Conservation (phyloP, 73 alveolate genomes). For the Symbiodinium natans region DNA sequence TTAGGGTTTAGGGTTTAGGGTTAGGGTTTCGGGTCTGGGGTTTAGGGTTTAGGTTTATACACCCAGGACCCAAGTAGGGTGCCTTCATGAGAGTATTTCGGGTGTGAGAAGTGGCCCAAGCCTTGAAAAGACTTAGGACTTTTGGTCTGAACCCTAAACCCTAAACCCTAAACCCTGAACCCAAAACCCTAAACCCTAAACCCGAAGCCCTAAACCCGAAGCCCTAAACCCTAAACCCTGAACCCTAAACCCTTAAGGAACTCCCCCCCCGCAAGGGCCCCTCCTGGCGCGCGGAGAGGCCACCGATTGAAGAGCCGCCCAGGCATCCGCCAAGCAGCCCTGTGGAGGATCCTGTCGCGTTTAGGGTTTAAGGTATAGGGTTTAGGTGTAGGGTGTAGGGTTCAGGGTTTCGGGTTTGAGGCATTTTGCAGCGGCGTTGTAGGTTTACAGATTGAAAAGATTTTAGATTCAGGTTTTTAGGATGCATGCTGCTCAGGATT, state of each 20-base stretch:
- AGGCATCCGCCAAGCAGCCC: slow-evolving; percentile 45
- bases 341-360: slow-evolving; percentile 18
- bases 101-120: too few species aligned
- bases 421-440: not conserved
- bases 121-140: too few species aligned
- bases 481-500: too few species aligned
- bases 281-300: slow-evolving; percentile 72
- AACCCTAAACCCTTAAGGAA: not conserved
- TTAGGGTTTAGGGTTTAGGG: too few species aligned
- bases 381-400: too few species aligned
- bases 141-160: not conserved
- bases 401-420: not conserved
- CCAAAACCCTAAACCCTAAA: not conserved
- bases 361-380: not conserved
- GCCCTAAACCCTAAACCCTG: not conserved
- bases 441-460: too few species aligned
- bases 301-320: slow-evolving; percentile 77
- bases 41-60: too few species aligned
- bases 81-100: too few species aligned
- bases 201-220: not conserved
- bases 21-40: too few species aligned
- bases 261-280: not conserved
- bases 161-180: not conserved
- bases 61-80: too few species aligned
- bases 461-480: too few species aligned